Evolutionary conservation across 176 grass and related monocot species (phyloP).

Genomic region (Coix lacrymajobi): DNA sequence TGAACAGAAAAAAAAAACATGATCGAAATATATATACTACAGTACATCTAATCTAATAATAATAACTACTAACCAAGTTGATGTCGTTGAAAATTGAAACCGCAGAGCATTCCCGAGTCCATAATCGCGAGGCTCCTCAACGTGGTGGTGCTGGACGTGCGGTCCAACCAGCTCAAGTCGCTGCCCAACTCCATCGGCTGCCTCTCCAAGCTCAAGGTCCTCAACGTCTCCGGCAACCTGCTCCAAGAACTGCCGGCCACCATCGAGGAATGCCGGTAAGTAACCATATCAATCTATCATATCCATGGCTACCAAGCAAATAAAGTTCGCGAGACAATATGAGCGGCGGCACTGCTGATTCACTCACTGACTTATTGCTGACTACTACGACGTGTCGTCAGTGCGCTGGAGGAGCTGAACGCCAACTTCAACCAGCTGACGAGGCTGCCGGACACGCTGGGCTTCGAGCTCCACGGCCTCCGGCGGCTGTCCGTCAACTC

Average conservation of each 20-base stretch:
- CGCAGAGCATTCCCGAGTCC: slow-evolving; percentile 90
- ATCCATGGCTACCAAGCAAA: not conserved
- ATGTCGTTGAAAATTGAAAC: not conserved
- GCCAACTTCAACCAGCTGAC: slow-evolving; percentile 95
- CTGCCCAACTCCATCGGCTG: slow-evolving; percentile 97
- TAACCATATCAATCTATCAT: not conserved
- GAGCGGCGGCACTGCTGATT: not conserved
- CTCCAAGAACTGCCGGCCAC: slow-evolving; percentile 65
- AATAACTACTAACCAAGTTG: not conserved
- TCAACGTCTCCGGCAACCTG: slow-evolving; percentile 96
- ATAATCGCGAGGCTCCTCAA: slow-evolving; percentile 87
- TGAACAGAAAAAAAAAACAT: not conserved
- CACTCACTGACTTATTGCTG: not conserved
- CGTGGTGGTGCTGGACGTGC: slow-evolving; percentile 75
- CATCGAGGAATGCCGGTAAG: slow-evolving; percentile 89
- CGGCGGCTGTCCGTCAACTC: slow-evolving; percentile 76
- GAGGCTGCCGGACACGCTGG: slow-evolving; percentile 80
- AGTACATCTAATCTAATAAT: not conserved
- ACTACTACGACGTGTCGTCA: not conserved
- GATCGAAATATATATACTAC: not conserved
- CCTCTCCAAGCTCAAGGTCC: slow-evolving; percentile 87
- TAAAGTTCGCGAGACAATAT: not conserved
- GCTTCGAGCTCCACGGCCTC: slow-evolving; percentile 80
- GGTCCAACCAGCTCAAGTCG: slow-evolving; percentile 84
- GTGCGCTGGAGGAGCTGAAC: slow-evolving; percentile 79